Conservation (phyloP, 2,329 filamentous ascomycete species). For the Blastomyces silverae region DNA sequence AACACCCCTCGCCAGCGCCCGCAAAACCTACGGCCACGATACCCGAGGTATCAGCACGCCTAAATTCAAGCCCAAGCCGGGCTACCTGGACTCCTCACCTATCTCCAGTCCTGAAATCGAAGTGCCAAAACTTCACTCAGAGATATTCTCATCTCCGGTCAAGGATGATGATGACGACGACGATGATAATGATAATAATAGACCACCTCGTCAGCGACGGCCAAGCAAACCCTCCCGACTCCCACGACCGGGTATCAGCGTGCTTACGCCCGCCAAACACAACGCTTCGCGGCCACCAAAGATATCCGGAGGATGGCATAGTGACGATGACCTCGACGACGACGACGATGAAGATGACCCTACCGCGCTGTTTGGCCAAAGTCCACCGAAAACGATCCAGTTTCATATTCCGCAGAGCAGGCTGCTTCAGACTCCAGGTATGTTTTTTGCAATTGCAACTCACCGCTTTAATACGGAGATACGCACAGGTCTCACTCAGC, state of each 20-base stretch:
- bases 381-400: slow-evolving; percentile 70
- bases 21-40: slow-evolving; percentile 18
- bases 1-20: slow-evolving; percentile 59
- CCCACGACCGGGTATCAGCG: slow-evolving; percentile 71
- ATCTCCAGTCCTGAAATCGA: slow-evolving; percentile 70
- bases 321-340: slow-evolving; percentile 59
- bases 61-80: slow-evolving; percentile 26
- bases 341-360: slow-evolving; percentile 54
- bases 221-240: slow-evolving; percentile 46
- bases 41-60: slow-evolving; percentile 22
- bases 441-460: slow-evolving; percentile 18
- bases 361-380: slow-evolving; percentile 61
- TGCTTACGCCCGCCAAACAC: slow-evolving; percentile 62
- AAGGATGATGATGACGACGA: slow-evolving; percentile 29
- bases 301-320: slow-evolving; percentile 57
- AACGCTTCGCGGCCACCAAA: slow-evolving; percentile 31
- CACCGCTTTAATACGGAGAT: not conserved
- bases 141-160: slow-evolving; percentile 74
- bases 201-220: slow-evolving; percentile 40
- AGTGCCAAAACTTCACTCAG: slow-evolving; percentile 73
- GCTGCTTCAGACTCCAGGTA: slow-evolving; percentile 46
- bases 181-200: slow-evolving; percentile 9
- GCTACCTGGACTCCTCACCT: slow-evolving; percentile 44
- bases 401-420: slow-evolving; percentile 47
- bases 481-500: not conserved